These are phyloP conservation scores for Triticum turgidum DNA, from an alignment of 176 grass and related monocot species.

Conservation along the genomic window DNA sequence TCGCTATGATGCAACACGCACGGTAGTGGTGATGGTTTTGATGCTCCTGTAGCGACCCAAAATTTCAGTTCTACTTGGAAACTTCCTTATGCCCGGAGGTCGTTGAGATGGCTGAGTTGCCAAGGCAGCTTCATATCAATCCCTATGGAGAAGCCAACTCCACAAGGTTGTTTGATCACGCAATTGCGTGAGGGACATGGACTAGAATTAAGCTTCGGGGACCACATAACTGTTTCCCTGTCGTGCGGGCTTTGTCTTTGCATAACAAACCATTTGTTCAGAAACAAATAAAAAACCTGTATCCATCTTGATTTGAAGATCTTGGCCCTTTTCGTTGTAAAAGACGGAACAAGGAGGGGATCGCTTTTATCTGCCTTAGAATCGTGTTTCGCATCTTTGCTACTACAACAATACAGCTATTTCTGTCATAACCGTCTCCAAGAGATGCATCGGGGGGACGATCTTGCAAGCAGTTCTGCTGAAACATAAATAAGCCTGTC, in stretches of 20 bases:
- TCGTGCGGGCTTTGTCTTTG: slow-evolving; percentile 31
- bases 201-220: background rate
- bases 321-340: too few relatives aligned
- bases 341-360: background rate
- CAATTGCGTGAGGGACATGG: slow-evolving; percentile 24
- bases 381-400: background rate
- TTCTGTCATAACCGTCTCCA: background rate
- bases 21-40: background rate
- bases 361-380: background rate
- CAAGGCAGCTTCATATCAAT: slow-evolving; percentile 2
- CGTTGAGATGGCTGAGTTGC: background rate
- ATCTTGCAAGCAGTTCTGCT: background rate
- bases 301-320: background rate
- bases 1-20: background rate
- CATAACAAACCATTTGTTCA: background rate
- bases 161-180: background rate
- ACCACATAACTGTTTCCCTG: slow-evolving; percentile 2
- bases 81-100: background rate
- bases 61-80: background rate
- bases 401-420: background rate
- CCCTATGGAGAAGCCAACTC: background rate
- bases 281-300: background rate
- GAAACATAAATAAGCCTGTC: slow-evolving; percentile 2
- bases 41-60: background rate
- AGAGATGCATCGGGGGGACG: background rate